A percentile compares a stretch with the other conserved stretches of the same genome.
Evolutionary conservation across 164 flowering plant species (phyloP).

Genomic region (Dillenia turbinata): DNA sequence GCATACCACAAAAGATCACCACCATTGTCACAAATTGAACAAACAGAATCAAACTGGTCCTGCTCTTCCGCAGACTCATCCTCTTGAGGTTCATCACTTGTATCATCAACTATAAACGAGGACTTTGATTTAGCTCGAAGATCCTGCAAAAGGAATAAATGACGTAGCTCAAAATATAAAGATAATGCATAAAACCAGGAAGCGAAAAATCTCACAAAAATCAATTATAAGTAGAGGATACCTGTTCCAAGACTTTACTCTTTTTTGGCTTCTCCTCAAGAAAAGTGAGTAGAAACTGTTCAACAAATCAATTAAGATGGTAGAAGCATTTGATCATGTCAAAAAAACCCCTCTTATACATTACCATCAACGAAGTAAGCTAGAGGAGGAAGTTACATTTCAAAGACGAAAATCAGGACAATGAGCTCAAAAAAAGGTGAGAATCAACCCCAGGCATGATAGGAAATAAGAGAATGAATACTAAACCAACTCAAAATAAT

Average conservation of each 20-base stretch:
- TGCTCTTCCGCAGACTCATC: constrained; percentile 17
- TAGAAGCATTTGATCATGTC: not conserved
- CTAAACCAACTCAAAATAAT: too few relatives aligned
- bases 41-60: constrained; percentile 29
- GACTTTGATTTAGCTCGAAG: constrained; percentile 6
- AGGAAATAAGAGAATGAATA: too few relatives aligned
- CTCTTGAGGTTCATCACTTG: constrained; percentile 4
- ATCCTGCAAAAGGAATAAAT: constrained; percentile 27
- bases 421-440: too few relatives aligned
- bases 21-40: constrained; percentile 52
- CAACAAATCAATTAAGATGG: constrained; percentile 5
- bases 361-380: not conserved
- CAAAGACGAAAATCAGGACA: too few relatives aligned
- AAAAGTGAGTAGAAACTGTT: constrained; percentile 51
- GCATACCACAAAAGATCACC: constrained; percentile 37
- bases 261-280: constrained; percentile 47
- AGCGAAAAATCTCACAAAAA: not conserved
- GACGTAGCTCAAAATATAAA: not conserved
- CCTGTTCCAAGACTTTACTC: constrained; percentile 49
- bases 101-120: constrained; percentile 40
- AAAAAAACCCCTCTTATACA: too few relatives aligned
- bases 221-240: constrained; percentile 10
- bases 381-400: not conserved
- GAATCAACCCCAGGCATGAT: too few relatives aligned
- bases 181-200: not conserved